phyloP scores from a whole-genome alignment of 2,329 filamentous ascomycete genomes.

The Cladorrhinum sp. region DNA sequence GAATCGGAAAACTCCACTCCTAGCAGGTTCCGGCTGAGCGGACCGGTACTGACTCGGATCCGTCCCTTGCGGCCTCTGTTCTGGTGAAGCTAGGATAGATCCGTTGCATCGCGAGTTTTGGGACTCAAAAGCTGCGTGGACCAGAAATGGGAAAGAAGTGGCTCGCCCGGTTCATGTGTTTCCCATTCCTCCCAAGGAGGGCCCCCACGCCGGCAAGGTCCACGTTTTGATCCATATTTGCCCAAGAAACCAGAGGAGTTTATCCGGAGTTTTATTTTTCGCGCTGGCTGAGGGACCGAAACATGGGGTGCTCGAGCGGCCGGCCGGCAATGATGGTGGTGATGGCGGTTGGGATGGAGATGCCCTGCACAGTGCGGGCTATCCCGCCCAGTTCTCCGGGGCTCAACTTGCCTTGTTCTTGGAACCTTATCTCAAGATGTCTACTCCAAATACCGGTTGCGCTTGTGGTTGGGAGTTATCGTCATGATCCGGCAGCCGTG shows the following conservation, averaged over 20 bases:
- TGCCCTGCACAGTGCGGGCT: background rate
- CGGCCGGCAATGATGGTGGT: background rate
- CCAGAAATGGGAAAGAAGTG: background rate
- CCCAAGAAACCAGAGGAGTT: background rate
- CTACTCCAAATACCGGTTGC: background rate
- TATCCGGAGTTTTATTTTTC: too few relatives aligned
- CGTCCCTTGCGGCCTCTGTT: background rate
- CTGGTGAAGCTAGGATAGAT: background rate
- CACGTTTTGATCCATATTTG: background rate
- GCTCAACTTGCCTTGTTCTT: background rate
- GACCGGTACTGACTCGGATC: conserved; percentile 1
- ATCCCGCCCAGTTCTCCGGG: background rate
- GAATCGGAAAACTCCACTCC: conserved; percentile 4
- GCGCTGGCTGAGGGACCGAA: too few relatives aligned
- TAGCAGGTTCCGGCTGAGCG: background rate
- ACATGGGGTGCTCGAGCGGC: background rate
- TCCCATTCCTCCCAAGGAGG: too few relatives aligned
- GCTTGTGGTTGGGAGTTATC: background rate
- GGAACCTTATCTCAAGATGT: background rate
- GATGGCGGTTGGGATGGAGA: background rate
- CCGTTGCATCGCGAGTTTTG: background rate
- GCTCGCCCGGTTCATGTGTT: background rate
- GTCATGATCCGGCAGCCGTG: background rate
- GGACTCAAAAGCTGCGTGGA: background rate
- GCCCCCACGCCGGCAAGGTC: background rate